phyloP scores from a whole-genome alignment of 768 basidiomycete species.

The Boletus insuetus region DNA sequence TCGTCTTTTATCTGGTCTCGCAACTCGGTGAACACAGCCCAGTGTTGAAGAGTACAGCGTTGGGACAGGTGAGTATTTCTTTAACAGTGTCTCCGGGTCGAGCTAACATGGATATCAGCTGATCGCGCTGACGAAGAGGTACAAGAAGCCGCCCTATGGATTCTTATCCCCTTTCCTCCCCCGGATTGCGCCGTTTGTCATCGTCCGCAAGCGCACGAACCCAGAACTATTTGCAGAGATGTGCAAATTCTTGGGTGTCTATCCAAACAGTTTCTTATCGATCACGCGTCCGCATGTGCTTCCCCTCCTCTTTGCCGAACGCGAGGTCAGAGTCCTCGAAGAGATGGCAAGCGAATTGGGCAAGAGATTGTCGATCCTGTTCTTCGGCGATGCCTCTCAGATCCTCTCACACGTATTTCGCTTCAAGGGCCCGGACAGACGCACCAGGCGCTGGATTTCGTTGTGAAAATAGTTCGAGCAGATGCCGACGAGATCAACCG shows the following conservation, averaged over 20 bases:
- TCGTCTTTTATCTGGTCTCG: conserved; percentile 58
- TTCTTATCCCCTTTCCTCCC: conserved; percentile 70
- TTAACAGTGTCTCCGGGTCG: not conserved
- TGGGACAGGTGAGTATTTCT: conserved; percentile 52
- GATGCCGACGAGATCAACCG: conserved; percentile 34
- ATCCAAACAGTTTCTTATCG: conserved; percentile 58
- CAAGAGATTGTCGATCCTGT: conserved; percentile 44
- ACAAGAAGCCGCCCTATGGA: conserved; percentile 61
- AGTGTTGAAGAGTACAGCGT: conserved; percentile 65
- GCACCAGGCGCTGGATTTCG: conserved; percentile 57
- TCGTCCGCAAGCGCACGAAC: conserved; percentile 54
- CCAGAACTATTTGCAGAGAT: conserved; percentile 59
- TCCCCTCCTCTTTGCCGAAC: conserved; percentile 64
- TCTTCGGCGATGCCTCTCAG: conserved; percentile 53
- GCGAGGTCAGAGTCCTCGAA: conserved; percentile 57
- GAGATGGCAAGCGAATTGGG: conserved; percentile 55
- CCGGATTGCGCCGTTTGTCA: conserved; percentile 62
- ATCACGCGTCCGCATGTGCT: conserved; percentile 63
- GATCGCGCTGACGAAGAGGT: conserved; percentile 50
- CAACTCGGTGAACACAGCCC: conserved; percentile 68
- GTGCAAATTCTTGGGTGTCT: conserved; percentile 64
- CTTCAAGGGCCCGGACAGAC: conserved; percentile 53
- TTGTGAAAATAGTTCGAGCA: conserved; percentile 55
- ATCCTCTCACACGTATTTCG: conserved; percentile 70
- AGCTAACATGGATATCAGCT: conserved; percentile 43